Base-by-base conservation (phyloP, 2,329 filamentous ascomycete species). In the Lasiodiplodia sp. region DNA sequence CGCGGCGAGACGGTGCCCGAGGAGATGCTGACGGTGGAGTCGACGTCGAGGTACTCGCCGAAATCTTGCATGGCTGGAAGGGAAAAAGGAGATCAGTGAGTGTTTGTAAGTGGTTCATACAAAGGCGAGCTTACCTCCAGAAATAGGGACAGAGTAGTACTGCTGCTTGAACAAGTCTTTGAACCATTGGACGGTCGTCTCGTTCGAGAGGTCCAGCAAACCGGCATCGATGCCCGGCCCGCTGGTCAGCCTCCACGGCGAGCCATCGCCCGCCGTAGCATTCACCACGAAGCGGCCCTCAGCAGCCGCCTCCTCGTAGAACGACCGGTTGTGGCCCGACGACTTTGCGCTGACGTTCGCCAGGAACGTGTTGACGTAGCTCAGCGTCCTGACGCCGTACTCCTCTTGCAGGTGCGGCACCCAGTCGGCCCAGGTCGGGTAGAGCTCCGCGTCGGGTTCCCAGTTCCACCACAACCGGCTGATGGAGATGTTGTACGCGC, bases 381-480 rank as follows among this genome's bases (percentile, higher is more conserved):
- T 70, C 67, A 78, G 58, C 23, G 58, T 65, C 58, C 67, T 34
- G 25, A 80, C 75, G 28, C 76, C 75, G 69, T 79, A 72, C 65
- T 75, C 31, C 37, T 77, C 73, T 1, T 75, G 74, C 6, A 80
- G 70, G 28, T 73, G 63, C 62, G 79, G 77, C 6, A 79, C 78
- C 62, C 79, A 80, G 5, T 77, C 66, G n/a, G 70, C 70, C 78
- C 77, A 80, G 1, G 71, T 74, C 0, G 79, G 79, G 66, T 80
- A 80, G 1, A 80, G 73, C 5, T 70, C 66, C 11, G 71, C 70
- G 65, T 80, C 78, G 21, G 75, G 72, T 69, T 80, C 79, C 78
- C 78, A 80, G 67, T 80, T 80, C 79, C 78, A 80, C 78, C 78
- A 80, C 2, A 80, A 73, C 37, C 79, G 73, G 18, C 66, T 68